Evolutionary conservation across 1,284 basidiomycete species (phyloP), one percentile per base, ranked within the genome.

Genomic region (Laetiporus sulphureus): DNA sequence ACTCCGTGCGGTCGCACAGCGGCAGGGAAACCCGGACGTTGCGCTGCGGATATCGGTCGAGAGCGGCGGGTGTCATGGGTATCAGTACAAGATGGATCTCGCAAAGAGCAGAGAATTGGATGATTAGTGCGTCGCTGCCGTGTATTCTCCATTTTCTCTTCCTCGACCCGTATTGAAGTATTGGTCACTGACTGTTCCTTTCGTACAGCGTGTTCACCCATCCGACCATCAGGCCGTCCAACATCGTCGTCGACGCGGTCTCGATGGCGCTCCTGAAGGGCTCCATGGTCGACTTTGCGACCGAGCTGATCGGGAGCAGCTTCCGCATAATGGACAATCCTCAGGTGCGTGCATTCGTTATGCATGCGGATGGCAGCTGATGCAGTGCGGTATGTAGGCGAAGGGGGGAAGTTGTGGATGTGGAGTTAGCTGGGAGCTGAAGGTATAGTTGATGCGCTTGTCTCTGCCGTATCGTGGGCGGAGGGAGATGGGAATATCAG

Each of bases 41-140:
- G 83, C 79, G 2, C 67, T 94, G 12, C 71, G 90, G 46, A 72
- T 95, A 53, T 67, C 79, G 1, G 87, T 95, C 19, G 90, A 93
- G 58, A 89, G 85, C 3, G 91, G 91, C 13, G 92, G 91, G 27
- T 94, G 91, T 55, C 91, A 95, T 54, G 91, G 91, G 23, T 94
- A 94, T 57, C 89, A 94, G 57, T 94, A 94, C 65, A 91, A 89
- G 59, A 77, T 95, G 71, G 79, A 83, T 45, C 71, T 94, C 1
- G 80, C 84, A 2, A 73, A 70, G 34, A 59, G 65, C 19, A 71
- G 71, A 5, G 64, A 71, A 38, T 65, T 67, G 4, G 86, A 89
- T 47, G 91, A 94, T 64, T 93, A 92, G 91, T 91, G 58, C 57
- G 83, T 65, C 25, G 25, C 25, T 27, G 25, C 8, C 7, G 25